These are phyloP conservation scores for Rauvolfia tetraphylla DNA, from an alignment of 257 asterid genomes.

Conservation along the genomic window DNA sequence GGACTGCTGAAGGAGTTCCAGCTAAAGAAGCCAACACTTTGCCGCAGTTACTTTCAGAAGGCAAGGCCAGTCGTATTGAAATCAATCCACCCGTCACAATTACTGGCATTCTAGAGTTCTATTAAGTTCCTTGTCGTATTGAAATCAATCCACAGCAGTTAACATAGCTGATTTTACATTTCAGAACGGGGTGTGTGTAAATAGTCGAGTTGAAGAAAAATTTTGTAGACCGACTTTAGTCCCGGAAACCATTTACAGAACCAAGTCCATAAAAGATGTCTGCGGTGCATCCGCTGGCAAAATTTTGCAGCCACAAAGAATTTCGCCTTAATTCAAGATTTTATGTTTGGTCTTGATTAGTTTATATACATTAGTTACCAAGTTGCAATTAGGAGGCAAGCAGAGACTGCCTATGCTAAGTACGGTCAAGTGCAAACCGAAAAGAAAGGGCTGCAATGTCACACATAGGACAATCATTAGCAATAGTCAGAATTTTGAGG, in stretches of 20 bases:
- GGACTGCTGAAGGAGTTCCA: slow-evolving; percentile 65
- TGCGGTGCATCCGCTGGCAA: background rate
- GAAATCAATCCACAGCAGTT: background rate
- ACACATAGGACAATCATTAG: background rate
- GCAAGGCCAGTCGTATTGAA: slow-evolving; percentile 69
- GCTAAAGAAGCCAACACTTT: slow-evolving; percentile 77
- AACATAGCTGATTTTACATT: background rate
- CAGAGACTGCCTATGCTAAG: background rate
- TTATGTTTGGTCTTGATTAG: background rate
- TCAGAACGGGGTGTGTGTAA: slow-evolving; percentile 8
- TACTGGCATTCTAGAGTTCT: slow-evolving; percentile 65
- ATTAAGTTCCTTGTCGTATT: slow-evolving; percentile 22
- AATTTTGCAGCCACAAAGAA: background rate
- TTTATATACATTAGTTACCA: background rate
- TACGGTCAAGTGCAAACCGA: too few species aligned
- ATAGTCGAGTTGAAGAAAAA: slow-evolving; percentile 15
- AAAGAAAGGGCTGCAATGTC: background rate
- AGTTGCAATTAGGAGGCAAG: background rate
- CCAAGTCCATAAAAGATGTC: background rate
- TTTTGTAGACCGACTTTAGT: slow-evolving; percentile 26
- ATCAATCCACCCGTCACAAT: slow-evolving; percentile 67
- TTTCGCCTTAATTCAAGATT: too few species aligned
- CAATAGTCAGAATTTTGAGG: too few species aligned
- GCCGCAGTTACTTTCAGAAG: slow-evolving; percentile 56
- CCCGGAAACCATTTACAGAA: background rate